These are phyloP conservation scores for Rhizopus microsporus DNA, from an alignment of 371 early-diverging fungal species.

Conservation along the genomic window DNA sequence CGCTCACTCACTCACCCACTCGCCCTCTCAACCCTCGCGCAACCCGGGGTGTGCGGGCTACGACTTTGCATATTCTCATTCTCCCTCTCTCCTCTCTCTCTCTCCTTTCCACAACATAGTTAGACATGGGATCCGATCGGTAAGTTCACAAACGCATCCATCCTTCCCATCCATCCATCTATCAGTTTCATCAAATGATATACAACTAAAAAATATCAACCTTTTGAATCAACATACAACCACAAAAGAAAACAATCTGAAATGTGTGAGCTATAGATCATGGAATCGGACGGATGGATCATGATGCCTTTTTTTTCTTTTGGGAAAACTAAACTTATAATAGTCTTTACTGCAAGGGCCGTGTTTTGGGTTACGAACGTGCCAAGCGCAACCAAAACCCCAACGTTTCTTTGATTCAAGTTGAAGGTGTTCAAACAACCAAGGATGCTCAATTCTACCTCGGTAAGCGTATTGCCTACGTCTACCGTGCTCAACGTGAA, in stretches of 20 bases:
- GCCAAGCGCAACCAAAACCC: conserved; percentile 87
- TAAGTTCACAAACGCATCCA: conserved; percentile 9
- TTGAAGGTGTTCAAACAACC: conserved; percentile 88
- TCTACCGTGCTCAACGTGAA: conserved; percentile 87
- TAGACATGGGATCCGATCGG: conserved; percentile 35
- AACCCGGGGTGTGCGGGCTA: too few species aligned
- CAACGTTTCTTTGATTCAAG: conserved; percentile 86
- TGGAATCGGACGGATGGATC: conserved; percentile 11
- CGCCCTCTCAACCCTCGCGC: too few species aligned
- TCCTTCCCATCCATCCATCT: conserved; percentile 21
- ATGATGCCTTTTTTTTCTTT: background rate
- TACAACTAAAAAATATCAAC: background rate
- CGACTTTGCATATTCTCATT: too few species aligned
- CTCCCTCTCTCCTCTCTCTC: conserved; percentile 14
- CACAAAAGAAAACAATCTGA: background rate
- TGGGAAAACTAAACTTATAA: conserved; percentile 5
- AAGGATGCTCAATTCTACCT: conserved; percentile 88
- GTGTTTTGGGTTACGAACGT: conserved; percentile 91
- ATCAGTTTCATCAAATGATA: background rate
- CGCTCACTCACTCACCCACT: too few species aligned
- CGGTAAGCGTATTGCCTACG: conserved; percentile 81
- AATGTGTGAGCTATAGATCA: conserved; percentile 1
- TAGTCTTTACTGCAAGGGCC: conserved; percentile 96
- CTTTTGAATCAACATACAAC: background rate
- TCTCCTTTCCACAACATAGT: conserved; percentile 26